Evolutionary conservation across 768 basidiomycete species (phyloP).

Genomic region (Tylopilus vinaceipallidus): DNA sequence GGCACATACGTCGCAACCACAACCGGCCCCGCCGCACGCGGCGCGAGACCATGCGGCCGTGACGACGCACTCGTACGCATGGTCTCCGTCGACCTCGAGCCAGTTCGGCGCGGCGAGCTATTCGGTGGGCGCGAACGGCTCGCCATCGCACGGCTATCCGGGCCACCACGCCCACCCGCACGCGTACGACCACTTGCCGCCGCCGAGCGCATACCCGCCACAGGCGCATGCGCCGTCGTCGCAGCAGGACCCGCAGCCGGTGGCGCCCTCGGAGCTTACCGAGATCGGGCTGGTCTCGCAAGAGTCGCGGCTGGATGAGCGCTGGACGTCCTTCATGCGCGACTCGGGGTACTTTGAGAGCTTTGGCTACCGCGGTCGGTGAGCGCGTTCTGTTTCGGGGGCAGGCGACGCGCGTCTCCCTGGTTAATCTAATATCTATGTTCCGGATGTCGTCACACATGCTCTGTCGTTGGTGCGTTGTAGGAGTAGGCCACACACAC

Average conservation of each 20-base stretch:
- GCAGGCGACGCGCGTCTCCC: no score
- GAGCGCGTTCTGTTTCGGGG: no score
- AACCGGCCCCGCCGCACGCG: constrained; percentile 12
- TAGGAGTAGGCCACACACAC: no score
- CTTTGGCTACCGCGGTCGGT: constrained; percentile 29
- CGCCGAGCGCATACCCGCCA: constrained; percentile 4
- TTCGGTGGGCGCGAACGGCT: constrained; percentile 7
- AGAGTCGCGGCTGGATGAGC: constrained; percentile 52
- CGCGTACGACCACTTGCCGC: neutral
- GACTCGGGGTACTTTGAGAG: constrained; percentile 48
- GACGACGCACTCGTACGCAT: constrained; percentile 15
- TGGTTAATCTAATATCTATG: no score
- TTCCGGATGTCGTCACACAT: no score
- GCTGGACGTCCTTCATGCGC: constrained; percentile 63
- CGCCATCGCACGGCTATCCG: constrained; percentile 8
- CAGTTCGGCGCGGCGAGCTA: constrained; percentile 10
- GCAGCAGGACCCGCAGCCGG: neutral
- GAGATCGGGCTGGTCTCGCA: constrained; percentile 60
- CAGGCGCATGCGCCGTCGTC: neutral
- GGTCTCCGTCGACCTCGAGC: constrained; percentile 10
- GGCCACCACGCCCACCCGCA: constrained; percentile 16
- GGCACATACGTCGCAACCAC: constrained; percentile 1
- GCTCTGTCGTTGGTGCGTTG: no score
- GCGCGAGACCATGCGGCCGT: constrained; percentile 17
- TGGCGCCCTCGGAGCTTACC: constrained; percentile 45